Conservation (phyloP, 179 eudicot species). For the Silene noctiflora region DNA sequence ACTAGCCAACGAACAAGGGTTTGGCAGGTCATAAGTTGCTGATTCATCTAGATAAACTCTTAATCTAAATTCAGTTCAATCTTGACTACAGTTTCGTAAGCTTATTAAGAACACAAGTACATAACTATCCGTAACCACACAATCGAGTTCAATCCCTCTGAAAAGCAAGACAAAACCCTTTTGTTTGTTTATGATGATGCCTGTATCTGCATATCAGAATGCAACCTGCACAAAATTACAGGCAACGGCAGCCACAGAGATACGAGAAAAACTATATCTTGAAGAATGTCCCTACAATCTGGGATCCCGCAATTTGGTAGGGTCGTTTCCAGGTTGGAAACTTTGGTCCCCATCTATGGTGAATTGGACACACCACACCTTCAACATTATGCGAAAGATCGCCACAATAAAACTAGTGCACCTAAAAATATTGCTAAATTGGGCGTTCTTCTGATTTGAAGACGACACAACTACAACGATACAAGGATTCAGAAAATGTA, state of each 20-base stretch:
- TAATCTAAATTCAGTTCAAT: not conserved
- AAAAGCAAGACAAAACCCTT: slow-evolving; percentile 23
- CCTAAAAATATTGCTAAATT: slow-evolving; percentile 17
- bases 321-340: slow-evolving; percentile 30
- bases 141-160: slow-evolving; percentile 17
- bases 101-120: slow-evolving; percentile 8
- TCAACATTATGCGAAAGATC: slow-evolving; percentile 24
- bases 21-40: slow-evolving; percentile 28
- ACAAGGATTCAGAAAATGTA: not conserved
- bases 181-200: slow-evolving; percentile 24
- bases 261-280: slow-evolving; percentile 17
- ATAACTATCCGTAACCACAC: slow-evolving; percentile 16
- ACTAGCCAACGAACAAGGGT: not conserved
- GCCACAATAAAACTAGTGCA: slow-evolving; percentile 26
- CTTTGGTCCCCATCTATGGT: slow-evolving; percentile 18
- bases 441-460: slow-evolving; percentile 6
- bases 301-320: slow-evolving; percentile 15
- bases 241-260: slow-evolving; percentile 28
- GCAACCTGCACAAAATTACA: slow-evolving; percentile 11
- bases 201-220: slow-evolving; percentile 20
- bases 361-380: slow-evolving; percentile 11
- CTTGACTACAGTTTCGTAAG: slow-evolving; percentile 23
- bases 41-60: slow-evolving; percentile 16
- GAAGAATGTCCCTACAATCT: slow-evolving; percentile 15
- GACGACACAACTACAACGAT: not conserved